Evolutionary conservation across 805 yeast species (phyloP).

Genomic region (Hagleromyces aurorensis): DNA sequence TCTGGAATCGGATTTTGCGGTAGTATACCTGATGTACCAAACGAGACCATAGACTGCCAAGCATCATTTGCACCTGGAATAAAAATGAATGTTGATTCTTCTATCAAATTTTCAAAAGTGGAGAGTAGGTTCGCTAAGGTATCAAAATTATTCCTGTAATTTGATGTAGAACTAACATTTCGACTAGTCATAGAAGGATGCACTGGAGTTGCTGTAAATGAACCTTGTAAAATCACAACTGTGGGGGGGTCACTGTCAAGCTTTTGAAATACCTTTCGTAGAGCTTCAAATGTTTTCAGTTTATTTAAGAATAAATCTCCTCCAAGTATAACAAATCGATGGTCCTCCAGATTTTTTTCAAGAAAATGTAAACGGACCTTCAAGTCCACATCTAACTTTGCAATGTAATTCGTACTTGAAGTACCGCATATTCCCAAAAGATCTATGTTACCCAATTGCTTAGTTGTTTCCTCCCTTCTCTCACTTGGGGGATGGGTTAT

Average conservation of each 20-base stretch:
- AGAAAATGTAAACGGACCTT: slow-evolving; percentile 45
- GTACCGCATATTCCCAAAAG: slow-evolving; percentile 42
- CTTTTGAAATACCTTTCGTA: slow-evolving; percentile 51
- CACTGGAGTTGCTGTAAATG: slow-evolving; percentile 64
- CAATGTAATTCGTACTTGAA: slow-evolving; percentile 29
- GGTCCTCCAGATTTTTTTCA: slow-evolving; percentile 50
- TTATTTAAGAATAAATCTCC: slow-evolving; percentile 65
- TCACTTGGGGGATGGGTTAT: slow-evolving; percentile 89
- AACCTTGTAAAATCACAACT: slow-evolving; percentile 73
- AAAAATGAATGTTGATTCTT: slow-evolving; percentile 50
- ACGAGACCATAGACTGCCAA: slow-evolving; percentile 68
- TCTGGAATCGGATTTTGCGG: slow-evolving; percentile 71
- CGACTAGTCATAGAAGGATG: slow-evolving; percentile 47
- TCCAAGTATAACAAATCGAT: slow-evolving; percentile 65
- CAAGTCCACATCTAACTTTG: slow-evolving; percentile 56
- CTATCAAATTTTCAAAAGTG: slow-evolving; percentile 32
- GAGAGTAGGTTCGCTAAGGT: slow-evolving; percentile 58
- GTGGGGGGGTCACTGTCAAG: slow-evolving; percentile 55
- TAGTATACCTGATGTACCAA: slow-evolving; percentile 54
- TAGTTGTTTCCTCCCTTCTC: slow-evolving; percentile 53
- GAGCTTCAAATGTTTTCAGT: slow-evolving; percentile 47
- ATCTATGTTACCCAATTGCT: slow-evolving; percentile 73
- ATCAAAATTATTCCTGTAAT: slow-evolving; percentile 65
- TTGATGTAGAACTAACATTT: slow-evolving; percentile 41
- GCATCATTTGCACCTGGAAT: slow-evolving; percentile 92